A percentile compares a stretch with the other conserved stretches of the same genome.
These are phyloP conservation scores for Neonectria hederae DNA, from an alignment of 2,329 filamentous ascomycete species.

Conservation along the genomic window DNA sequence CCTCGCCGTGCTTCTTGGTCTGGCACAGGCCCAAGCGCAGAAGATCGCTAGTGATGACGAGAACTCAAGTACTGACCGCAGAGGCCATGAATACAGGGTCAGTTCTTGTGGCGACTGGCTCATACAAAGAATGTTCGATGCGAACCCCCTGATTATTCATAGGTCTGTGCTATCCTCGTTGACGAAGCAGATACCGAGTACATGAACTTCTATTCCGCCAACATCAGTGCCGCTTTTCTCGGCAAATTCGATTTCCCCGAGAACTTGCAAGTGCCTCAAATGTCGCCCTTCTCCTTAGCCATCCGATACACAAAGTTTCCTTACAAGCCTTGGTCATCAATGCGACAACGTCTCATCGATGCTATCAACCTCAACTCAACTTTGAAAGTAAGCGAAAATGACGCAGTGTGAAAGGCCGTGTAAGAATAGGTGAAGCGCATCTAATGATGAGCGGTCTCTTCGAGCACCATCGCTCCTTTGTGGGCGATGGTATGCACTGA, in stretches of 20 bases:
- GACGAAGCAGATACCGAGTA: constrained; percentile 32
- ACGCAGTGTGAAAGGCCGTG: neutral
- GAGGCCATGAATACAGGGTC: constrained; percentile 30
- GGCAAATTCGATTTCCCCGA: constrained; percentile 38
- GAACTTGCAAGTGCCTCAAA: constrained; percentile 1
- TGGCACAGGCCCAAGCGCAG: constrained; percentile 39
- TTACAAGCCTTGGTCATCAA: constrained; percentile 31
- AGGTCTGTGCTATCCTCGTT: constrained; percentile 31
- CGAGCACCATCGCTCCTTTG: neutral
- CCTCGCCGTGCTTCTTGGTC: constrained; percentile 34
- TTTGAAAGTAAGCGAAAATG: neutral
- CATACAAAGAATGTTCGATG: neutral
- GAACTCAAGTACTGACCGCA: neutral
- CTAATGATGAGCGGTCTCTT: neutral
- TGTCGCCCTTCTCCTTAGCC: neutral
- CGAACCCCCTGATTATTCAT: neutral
- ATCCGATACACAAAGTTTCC: constrained; percentile 24
- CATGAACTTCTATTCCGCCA: constrained; percentile 36
- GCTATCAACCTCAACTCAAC: constrained; percentile 2
- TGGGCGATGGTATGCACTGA: too few relatives aligned
- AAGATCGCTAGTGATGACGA: neutral
- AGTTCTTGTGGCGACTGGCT: neutral
- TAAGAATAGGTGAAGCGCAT: neutral
- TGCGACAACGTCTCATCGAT: constrained; percentile 25
- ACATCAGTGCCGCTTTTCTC: constrained; percentile 30